A percentile compares a stretch with the other conserved stretches of the same genome.
These are phyloP conservation scores for Dactylellina sp. DNA, from an alignment of 2,329 filamentous ascomycete species.

Conservation along the genomic window DNA sequence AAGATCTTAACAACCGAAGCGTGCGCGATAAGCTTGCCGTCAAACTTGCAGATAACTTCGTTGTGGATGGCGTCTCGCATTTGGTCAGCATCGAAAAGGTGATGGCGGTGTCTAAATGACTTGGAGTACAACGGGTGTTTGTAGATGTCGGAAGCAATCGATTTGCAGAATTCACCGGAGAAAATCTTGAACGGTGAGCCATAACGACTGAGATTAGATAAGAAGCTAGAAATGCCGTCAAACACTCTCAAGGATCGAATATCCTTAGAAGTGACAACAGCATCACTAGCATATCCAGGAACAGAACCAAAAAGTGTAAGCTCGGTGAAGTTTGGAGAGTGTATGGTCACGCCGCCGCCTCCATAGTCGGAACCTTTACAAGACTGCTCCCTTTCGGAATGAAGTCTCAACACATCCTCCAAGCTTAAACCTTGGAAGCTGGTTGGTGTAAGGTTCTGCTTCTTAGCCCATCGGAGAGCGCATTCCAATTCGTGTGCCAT, in stretches of 20 bases:
- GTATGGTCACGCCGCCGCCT: background rate
- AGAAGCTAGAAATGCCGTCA: constrained; percentile 33
- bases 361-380: constrained; percentile 1
- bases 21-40: constrained; percentile 33
- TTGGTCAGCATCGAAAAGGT: constrained; percentile 44
- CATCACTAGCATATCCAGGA: constrained; percentile 11
- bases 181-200: constrained; percentile 55
- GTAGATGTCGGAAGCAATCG: constrained; percentile 47
- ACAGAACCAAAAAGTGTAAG: constrained; percentile 38
- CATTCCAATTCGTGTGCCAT: constrained; percentile 54
- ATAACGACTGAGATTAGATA: constrained; percentile 37
- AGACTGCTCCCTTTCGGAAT: constrained; percentile 40
- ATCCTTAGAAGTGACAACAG: constrained; percentile 16
- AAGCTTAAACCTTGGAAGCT: constrained; percentile 52
- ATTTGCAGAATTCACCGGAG: constrained; percentile 54
- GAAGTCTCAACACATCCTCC: constrained; percentile 50
- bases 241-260: constrained; percentile 53
- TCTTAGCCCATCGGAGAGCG: constrained; percentile 54
- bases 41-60: constrained; percentile 44
- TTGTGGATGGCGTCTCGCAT: constrained; percentile 31
- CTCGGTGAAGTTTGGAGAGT: constrained; percentile 16
- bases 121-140: constrained; percentile 54
- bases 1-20: constrained; percentile 34
- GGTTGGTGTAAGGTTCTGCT: constrained; percentile 49
- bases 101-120: constrained; percentile 33